phyloP scores from a whole-genome alignment of 2,329 filamentous ascomycete genomes.

The Coniochaeta hoffmannii region DNA sequence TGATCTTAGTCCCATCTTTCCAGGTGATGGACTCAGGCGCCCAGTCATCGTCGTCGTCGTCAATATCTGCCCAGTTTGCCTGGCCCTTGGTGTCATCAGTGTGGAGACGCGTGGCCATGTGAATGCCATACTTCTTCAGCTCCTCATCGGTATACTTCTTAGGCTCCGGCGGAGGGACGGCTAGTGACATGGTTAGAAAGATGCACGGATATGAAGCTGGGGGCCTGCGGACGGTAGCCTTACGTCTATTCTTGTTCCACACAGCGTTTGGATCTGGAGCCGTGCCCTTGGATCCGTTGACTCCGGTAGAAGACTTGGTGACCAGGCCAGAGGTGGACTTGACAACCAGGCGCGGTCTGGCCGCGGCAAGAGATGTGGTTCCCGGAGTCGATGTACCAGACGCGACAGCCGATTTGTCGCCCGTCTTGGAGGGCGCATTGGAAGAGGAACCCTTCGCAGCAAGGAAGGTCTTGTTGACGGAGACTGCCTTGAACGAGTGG shows the following conservation, averaged over 20 bases:
- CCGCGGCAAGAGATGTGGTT: constrained; percentile 37
- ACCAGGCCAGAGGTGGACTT: constrained; percentile 59
- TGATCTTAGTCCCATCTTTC: constrained; percentile 82
- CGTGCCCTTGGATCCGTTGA: constrained; percentile 52
- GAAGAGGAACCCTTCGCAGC: constrained; percentile 55
- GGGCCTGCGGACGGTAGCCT: constrained; percentile 22
- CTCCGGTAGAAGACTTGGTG: constrained; percentile 29
- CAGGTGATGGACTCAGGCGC: constrained; percentile 78
- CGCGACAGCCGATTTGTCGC: constrained; percentile 40
- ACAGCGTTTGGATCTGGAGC: constrained; percentile 68
- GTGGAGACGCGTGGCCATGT: constrained; percentile 71
- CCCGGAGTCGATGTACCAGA: constrained; percentile 37
- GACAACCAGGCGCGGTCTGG: constrained; percentile 64
- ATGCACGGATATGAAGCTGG: background rate
- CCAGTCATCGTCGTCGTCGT: constrained; percentile 85
- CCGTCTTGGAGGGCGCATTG: constrained; percentile 37
- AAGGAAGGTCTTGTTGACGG: constrained; percentile 77
- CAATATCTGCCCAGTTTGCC: constrained; percentile 83
- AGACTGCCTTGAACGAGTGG: constrained; percentile 75
- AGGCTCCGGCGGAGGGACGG: constrained; percentile 58
- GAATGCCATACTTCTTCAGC: constrained; percentile 78
- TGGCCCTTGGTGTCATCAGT: constrained; percentile 68
- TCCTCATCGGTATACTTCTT: constrained; percentile 85
- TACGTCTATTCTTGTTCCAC: constrained; percentile 86
- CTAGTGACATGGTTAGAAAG: constrained; percentile 28